Percentiles rank a stretch among this genome's conserved stretches.
Evolutionary conservation across 2,329 filamentous ascomycete genomes (phyloP).

Genomic region (Pestalotiopsis sp.): DNA sequence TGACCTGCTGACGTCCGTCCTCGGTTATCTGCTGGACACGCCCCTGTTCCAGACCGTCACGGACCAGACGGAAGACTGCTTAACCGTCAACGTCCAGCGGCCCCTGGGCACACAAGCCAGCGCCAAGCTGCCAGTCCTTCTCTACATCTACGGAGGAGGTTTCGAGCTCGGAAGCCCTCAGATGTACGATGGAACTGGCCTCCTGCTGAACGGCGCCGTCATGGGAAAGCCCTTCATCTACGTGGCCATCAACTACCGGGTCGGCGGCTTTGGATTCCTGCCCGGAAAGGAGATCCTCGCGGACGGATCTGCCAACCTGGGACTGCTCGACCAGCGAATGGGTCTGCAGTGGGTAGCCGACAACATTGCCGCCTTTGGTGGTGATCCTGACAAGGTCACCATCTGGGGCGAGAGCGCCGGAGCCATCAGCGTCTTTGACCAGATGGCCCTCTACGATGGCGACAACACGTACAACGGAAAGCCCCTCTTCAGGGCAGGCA

Average conservation of each 20-base stretch:
- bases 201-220: slow-evolving; percentile 46
- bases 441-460: slow-evolving; percentile 74
- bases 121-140: slow-evolving; percentile 65
- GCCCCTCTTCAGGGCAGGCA: slow-evolving; percentile 72
- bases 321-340: slow-evolving; percentile 71
- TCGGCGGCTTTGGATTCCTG: slow-evolving; percentile 75
- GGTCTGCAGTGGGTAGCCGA: slow-evolving; percentile 77
- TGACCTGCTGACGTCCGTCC: slow-evolving; percentile 32
- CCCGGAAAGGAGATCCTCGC: slow-evolving; percentile 67
- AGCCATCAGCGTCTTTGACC: slow-evolving; percentile 73
- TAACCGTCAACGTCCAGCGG: slow-evolving; percentile 62
- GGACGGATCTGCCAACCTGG: slow-evolving; percentile 71
- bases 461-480: slow-evolving; percentile 75
- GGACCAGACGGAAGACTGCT: slow-evolving; percentile 63
- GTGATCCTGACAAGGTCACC: slow-evolving; percentile 72
- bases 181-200: slow-evolving; percentile 53
- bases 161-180: slow-evolving; percentile 51
- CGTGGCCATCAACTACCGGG: slow-evolving; percentile 77
- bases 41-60: slow-evolving; percentile 59
- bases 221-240: slow-evolving; percentile 68
- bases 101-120: slow-evolving; percentile 55
- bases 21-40: slow-evolving; percentile 53
- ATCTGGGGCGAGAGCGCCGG: slow-evolving; percentile 78
- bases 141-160: slow-evolving; percentile 73
- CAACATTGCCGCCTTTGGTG: slow-evolving; percentile 77